Evolutionary conservation across 768 basidiomycete species (phyloP).

Genomic region (Rhizopogon rudus): DNA sequence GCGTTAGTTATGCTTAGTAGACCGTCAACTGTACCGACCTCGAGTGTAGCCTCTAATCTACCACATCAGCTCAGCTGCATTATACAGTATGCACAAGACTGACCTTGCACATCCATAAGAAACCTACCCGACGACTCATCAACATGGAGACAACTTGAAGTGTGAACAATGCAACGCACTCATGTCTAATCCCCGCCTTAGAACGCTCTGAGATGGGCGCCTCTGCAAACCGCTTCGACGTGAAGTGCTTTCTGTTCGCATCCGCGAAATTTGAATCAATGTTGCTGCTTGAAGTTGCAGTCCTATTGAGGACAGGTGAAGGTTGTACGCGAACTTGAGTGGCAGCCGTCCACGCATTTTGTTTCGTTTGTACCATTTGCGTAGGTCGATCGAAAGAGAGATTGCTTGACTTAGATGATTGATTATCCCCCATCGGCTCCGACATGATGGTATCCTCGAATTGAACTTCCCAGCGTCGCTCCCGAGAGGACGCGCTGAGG

Average conservation of each 20-base stretch:
- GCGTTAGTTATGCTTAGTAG: conserved; percentile 2
- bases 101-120: conserved; percentile 46
- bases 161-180: conserved; percentile 26
- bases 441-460: too few species aligned
- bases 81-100: conserved; percentile 1
- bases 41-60: conserved; percentile 34
- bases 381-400: background rate
- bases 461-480: too few species aligned
- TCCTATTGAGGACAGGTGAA: background rate
- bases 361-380: background rate
- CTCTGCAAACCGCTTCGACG: conserved; percentile 21
- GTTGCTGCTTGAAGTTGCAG: too few species aligned
- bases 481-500: too few species aligned
- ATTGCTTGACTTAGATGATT: too few species aligned
- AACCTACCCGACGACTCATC: conserved; percentile 20
- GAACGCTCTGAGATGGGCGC: conserved; percentile 34
- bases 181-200: conserved; percentile 38
- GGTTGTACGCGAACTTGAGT: background rate
- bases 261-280: background rate
- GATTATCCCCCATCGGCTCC: too few species aligned
- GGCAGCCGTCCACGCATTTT: background rate
- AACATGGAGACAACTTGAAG: background rate
- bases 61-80: background rate
- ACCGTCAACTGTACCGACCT: conserved; percentile 17
- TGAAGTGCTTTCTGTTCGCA: conserved; percentile 23